A percentile compares a stretch with the other conserved stretches of the same genome.
Conservation (phyloP, 78 protist species). For the Polysphondylium violaceum region DNA sequence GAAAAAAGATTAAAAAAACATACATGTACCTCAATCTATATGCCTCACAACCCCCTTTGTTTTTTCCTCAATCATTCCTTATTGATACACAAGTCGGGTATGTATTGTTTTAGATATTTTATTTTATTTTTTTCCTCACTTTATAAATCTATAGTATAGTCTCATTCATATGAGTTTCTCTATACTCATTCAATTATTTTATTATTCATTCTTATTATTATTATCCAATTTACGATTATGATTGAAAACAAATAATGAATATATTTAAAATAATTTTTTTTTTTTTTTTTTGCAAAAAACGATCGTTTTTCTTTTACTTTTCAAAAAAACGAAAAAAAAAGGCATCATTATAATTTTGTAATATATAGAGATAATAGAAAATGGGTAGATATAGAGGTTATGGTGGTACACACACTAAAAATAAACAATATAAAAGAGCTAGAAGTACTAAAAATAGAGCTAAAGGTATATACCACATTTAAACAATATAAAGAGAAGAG, state of each 20-base stretch:
- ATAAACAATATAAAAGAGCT: conserved; percentile 65
- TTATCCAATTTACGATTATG: neutral
- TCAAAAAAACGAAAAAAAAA: neutral
- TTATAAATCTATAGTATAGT: too few relatives aligned
- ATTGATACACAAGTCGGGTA: too few relatives aligned
- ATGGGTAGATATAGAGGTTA: conserved; percentile 73
- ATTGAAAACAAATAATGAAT: neutral
- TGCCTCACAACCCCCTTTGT: too few relatives aligned
- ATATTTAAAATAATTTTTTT: conserved; percentile 3
- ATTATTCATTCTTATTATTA: too few relatives aligned
- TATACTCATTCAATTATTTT: too few relatives aligned
- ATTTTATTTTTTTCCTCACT: too few relatives aligned
- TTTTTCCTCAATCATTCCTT: too few relatives aligned
- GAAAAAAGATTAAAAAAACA: neutral
- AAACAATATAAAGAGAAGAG: neutral
- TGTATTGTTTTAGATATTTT: too few relatives aligned
- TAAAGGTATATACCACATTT: conserved; percentile 45
- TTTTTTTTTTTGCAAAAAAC: neutral
- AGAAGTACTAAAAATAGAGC: conserved; percentile 60
- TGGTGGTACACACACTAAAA: conserved; percentile 66
- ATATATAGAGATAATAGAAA: neutral
- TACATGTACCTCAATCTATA: too few relatives aligned
- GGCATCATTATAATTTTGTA: neutral
- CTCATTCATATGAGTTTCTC: too few relatives aligned
- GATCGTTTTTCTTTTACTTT: neutral